These are phyloP conservation scores for Chaetothyriales sp. DNA, from an alignment of 2,329 filamentous ascomycete genomes.

Conservation along the genomic window DNA sequence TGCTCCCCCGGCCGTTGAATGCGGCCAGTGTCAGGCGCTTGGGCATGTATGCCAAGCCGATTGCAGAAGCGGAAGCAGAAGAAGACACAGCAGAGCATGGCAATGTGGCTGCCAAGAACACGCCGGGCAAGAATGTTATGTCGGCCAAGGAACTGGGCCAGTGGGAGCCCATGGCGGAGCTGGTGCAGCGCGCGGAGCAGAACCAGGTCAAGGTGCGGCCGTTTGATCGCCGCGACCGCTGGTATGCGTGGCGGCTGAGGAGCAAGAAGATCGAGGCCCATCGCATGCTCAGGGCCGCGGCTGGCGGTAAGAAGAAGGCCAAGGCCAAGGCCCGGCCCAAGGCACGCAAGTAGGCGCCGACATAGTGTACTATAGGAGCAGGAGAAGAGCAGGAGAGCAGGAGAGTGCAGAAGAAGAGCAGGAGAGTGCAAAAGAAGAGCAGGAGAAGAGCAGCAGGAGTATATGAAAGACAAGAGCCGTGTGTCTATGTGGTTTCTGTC, in stretches of 20 bases:
- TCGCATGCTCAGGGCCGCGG: constrained; percentile 43
- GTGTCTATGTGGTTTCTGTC: neutral
- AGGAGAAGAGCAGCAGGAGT: no score
- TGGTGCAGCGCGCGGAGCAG: constrained; percentile 28
- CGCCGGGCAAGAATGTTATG: constrained; percentile 6
- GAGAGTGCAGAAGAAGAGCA: no score
- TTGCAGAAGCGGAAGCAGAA: constrained; percentile 9
- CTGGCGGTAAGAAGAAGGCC: constrained; percentile 51
- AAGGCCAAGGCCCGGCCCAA: constrained; percentile 41
- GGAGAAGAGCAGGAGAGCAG: no score
- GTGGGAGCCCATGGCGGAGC: constrained; percentile 41
- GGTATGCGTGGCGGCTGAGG: constrained; percentile 52
- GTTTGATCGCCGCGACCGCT: constrained; percentile 47
- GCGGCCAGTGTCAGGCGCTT: constrained; percentile 62
- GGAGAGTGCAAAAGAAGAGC: no score
- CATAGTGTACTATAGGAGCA: neutral
- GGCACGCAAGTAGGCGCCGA: neutral
- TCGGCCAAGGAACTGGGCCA: constrained; percentile 4
- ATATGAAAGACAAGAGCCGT: neutral
- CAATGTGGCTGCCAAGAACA: constrained; percentile 12
- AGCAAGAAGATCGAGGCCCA: constrained; percentile 34
- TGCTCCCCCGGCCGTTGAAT: constrained; percentile 62
- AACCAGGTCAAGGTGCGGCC: constrained; percentile 42
- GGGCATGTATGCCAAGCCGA: constrained; percentile 50
- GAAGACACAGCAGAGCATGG: constrained; percentile 1